Evolutionary conservation across 2,329 filamentous ascomycete genomes (phyloP).

Genomic region (Venturia pyrina): DNA sequence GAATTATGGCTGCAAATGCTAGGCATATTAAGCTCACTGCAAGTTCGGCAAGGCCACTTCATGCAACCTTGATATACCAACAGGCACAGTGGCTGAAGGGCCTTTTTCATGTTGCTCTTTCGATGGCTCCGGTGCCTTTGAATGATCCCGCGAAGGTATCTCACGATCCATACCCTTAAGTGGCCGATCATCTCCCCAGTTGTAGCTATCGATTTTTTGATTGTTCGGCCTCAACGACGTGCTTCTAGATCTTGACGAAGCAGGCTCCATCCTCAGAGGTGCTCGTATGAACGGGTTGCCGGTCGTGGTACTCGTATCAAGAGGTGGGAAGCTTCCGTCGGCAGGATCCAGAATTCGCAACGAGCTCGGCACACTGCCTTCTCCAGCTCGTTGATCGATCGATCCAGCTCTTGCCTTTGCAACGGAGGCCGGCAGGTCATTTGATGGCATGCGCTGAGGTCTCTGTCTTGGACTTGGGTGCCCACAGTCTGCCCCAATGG

Average conservation of each 20-base stretch:
- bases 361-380: constrained; percentile 10
- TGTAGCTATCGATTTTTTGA: constrained; percentile 33
- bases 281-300: constrained; percentile 43
- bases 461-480: constrained; percentile 10
- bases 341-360: constrained; percentile 4
- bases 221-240: constrained; percentile 6
- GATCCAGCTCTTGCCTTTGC: constrained; percentile 6
- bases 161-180: constrained; percentile 16
- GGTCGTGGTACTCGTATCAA: constrained; percentile 24
- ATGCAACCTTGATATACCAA: constrained; percentile 84
- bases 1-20: constrained; percentile 17
- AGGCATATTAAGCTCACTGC: constrained; percentile 22
- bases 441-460: constrained; percentile 9
- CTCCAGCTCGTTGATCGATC: background rate
- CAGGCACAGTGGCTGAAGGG: constrained; percentile 55
- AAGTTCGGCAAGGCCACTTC: constrained; percentile 73
- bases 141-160: constrained; percentile 8
- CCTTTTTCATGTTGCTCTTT: constrained; percentile 23
- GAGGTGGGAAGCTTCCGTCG: constrained; percentile 13
- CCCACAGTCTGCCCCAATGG: background rate
- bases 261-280: constrained; percentile 31
- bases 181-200: constrained; percentile 31
- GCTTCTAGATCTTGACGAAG: constrained; percentile 12
- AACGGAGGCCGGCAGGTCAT: background rate
- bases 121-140: constrained; percentile 6